Percentiles rank a stretch among this genome's conserved stretches.
phyloP scores from a whole-genome alignment of 2,329 filamentous ascomycete genomes.

The Diaporthe citrichinensis region DNA sequence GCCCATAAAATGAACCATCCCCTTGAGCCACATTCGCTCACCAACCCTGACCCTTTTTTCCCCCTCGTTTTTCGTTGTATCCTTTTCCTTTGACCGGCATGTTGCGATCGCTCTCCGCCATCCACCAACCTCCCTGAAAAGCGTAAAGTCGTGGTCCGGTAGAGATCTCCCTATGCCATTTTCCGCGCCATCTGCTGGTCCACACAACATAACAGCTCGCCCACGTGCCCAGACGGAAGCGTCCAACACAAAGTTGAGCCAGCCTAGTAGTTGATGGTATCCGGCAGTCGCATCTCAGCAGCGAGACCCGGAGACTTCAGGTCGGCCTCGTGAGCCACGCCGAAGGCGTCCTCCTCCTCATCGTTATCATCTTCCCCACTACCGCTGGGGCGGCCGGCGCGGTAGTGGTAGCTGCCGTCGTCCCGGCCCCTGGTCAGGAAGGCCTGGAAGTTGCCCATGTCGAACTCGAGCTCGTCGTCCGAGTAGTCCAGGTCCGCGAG shows the following conservation, averaged over 20 bases:
- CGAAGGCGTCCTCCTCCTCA: background rate
- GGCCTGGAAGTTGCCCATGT: constrained; percentile 34
- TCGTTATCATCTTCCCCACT: background rate
- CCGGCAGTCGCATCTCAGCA: constrained; percentile 24
- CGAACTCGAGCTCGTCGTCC: constrained; percentile 27
- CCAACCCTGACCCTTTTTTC: too few relatives aligned
- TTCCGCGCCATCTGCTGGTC: background rate
- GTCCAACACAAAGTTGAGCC: background rate
- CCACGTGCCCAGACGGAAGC: background rate
- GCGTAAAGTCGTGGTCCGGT: background rate
- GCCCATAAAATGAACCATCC: background rate
- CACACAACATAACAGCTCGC: background rate
- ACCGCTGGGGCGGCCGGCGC: background rate
- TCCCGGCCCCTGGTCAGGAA: constrained; percentile 23
- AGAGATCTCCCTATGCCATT: background rate
- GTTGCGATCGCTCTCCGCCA: too few relatives aligned
- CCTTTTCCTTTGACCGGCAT: background rate
- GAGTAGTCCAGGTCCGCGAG: constrained; percentile 39
- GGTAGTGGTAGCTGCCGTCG: background rate
- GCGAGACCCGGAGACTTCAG: background rate
- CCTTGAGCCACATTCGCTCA: background rate
- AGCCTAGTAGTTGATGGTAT: constrained; percentile 25
- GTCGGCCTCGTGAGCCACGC: constrained; percentile 24
- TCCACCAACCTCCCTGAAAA: background rate
- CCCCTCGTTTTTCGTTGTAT: constrained; percentile 39